Evolutionary conservation across 768 basidiomycete genomes (phyloP).

Genomic region (Lactarius deliciosus): DNA sequence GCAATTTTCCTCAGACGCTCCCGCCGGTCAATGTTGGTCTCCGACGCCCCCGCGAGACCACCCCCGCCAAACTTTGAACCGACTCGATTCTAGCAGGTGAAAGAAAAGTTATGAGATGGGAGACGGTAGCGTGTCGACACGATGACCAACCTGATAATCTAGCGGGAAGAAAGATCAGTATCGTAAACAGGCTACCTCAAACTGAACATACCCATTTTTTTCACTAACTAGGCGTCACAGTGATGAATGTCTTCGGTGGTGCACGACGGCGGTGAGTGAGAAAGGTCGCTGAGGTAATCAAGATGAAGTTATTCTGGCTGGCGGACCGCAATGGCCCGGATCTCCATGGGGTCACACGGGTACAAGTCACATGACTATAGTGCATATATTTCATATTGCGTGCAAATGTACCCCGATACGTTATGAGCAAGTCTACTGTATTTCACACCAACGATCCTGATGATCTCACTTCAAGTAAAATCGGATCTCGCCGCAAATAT

Average conservation of each 20-base stretch:
- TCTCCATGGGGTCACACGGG: too few species aligned
- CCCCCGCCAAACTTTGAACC: conserved; percentile 96
- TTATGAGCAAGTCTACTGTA: too few species aligned
- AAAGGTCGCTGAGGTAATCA: conserved; percentile 10
- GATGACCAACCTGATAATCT: conserved; percentile 28
- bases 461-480: too few species aligned
- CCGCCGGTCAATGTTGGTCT: conserved; percentile 92
- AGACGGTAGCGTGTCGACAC: background rate
- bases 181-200: background rate
- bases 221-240: background rate
- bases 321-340: too few species aligned
- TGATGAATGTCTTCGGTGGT: background rate
- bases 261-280: background rate
- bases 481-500: too few species aligned
- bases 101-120: background rate
- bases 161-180: background rate
- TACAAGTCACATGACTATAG: too few species aligned
- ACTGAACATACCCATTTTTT: conserved; percentile 26
- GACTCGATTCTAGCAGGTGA: conserved; percentile 72
- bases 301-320: background rate
- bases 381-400: too few species aligned
- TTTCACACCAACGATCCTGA: too few species aligned
- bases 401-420: too few species aligned
- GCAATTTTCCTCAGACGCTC: conserved; percentile 95
- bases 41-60: conserved; percentile 92